Conservation (phyloP, 192 early-diverging fungal genomes). For the Phycomyces nitens region DNA sequence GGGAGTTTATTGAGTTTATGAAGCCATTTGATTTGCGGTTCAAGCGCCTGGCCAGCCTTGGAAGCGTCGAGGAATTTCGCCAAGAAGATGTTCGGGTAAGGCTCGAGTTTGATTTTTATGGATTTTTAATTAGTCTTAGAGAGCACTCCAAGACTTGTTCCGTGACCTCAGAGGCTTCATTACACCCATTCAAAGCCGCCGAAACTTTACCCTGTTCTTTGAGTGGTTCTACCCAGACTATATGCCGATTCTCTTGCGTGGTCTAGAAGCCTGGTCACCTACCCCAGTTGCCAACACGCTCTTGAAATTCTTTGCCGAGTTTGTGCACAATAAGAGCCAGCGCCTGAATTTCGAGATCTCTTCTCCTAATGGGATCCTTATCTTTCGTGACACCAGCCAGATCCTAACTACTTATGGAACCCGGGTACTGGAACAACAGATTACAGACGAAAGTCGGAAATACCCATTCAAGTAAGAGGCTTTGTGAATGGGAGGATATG, state of each 20-base stretch:
- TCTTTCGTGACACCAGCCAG: constrained; percentile 84
- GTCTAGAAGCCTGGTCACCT: constrained; percentile 62
- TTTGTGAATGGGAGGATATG: no score
- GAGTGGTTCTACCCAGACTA: constrained; percentile 82
- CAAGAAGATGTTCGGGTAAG: constrained; percentile 48
- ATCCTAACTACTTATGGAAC: constrained; percentile 53
- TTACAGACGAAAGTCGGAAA: constrained; percentile 10
- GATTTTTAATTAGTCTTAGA: constrained; percentile 26
- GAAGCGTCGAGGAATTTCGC: constrained; percentile 51
- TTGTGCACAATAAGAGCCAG: constrained; percentile 77
- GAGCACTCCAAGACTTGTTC: constrained; percentile 58
- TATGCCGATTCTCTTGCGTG: constrained; percentile 59
- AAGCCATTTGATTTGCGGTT: constrained; percentile 60
- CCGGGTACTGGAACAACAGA: constrained; percentile 8
- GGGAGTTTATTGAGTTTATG: constrained; percentile 69
- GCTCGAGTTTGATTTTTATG: no score
- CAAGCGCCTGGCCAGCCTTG: constrained; percentile 48
- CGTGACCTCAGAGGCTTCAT: constrained; percentile 78
- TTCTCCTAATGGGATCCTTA: constrained; percentile 81
- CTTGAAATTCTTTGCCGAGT: constrained; percentile 76
- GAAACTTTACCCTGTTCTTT: constrained; percentile 68
- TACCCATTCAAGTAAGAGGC: constrained; percentile 28
- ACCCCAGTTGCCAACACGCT: constrained; percentile 66
- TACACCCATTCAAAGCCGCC: constrained; percentile 54
- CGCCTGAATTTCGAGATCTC: constrained; percentile 81